Conservation (phyloP, 768 basidiomycete species). For the Holtermannia corniformis region DNA sequence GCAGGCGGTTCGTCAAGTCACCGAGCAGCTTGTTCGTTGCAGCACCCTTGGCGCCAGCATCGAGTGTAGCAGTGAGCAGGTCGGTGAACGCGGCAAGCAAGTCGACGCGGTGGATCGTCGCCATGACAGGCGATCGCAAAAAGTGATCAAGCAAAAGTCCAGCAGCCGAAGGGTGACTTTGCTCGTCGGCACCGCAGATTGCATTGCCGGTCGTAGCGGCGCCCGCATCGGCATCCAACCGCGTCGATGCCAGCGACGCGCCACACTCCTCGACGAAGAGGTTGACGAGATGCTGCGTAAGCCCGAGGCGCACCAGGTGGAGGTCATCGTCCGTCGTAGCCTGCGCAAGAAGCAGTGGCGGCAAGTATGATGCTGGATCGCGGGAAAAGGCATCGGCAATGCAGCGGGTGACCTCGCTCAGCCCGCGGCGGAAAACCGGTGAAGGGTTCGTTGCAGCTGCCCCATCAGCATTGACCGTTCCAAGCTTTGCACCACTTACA, state of each 20-base stretch:
- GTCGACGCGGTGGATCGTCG: background rate
- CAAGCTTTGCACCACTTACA: background rate
- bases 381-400: conserved; percentile 20
- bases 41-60: conserved; percentile 12
- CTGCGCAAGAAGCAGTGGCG: conserved; percentile 11
- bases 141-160: conserved; percentile 22
- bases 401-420: conserved; percentile 14
- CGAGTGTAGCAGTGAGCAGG: conserved; percentile 5
- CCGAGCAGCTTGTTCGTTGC: conserved; percentile 24
- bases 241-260: background rate
- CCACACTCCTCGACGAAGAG: conserved; percentile 11
- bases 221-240: background rate
- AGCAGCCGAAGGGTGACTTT: conserved; percentile 11
- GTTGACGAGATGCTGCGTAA: conserved; percentile 14
- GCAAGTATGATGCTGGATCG: conserved; percentile 22
- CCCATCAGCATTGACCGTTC: background rate
- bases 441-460: conserved; percentile 1
- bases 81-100: conserved; percentile 1
- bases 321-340: conserved; percentile 7
- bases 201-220: background rate
- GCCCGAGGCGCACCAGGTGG: conserved; percentile 6
- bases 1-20: conserved; percentile 29
- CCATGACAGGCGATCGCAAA: conserved; percentile 7
- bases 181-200: conserved; percentile 15
- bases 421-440: conserved; percentile 11